These are phyloP conservation scores for Hymenoscyphus scutula DNA, from an alignment of 2,329 filamentous ascomycete genomes.

Conservation along the genomic window DNA sequence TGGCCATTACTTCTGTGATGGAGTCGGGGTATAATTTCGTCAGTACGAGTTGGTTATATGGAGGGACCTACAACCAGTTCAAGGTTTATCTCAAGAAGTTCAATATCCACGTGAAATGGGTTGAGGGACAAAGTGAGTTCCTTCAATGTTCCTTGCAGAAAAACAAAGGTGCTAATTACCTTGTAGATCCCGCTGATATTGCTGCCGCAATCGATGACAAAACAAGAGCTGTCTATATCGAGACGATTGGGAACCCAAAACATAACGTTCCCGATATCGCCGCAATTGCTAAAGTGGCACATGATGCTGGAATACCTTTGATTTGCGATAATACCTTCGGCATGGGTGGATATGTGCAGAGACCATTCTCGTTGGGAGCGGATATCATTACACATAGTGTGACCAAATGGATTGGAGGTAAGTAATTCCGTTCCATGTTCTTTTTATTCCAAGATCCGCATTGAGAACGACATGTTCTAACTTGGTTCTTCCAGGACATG, in stretches of 20 bases:
- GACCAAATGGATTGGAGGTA: conserved; percentile 64
- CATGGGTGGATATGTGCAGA: conserved; percentile 13
- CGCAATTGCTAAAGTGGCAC: conserved; percentile 59
- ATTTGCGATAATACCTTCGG: conserved; percentile 36
- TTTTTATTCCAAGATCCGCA: background rate
- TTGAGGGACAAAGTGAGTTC: conserved; percentile 48
- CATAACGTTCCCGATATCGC: conserved; percentile 69
- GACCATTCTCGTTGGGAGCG: conserved; percentile 44
- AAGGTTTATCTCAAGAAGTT: conserved; percentile 62
- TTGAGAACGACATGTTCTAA: background rate
- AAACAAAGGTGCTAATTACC: background rate
- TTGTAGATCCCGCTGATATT: conserved; percentile 51
- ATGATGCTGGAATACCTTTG: conserved; percentile 56
- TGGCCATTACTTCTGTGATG: conserved; percentile 61
- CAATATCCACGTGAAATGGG: conserved; percentile 64
- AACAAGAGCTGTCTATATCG: conserved; percentile 66
- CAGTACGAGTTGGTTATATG: conserved; percentile 62
- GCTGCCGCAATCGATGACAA: conserved; percentile 61
- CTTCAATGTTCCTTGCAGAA: background rate
- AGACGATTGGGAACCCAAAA: conserved; percentile 65
- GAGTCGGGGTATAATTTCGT: conserved; percentile 65
- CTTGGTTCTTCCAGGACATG: conserved; percentile 41
- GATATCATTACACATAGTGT: conserved; percentile 67
- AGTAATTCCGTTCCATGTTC: background rate
- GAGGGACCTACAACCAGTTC: conserved; percentile 66